Evolutionary conservation across 345 rosid species (phyloP).

Genomic region (Eucalyptus dawsonii): DNA sequence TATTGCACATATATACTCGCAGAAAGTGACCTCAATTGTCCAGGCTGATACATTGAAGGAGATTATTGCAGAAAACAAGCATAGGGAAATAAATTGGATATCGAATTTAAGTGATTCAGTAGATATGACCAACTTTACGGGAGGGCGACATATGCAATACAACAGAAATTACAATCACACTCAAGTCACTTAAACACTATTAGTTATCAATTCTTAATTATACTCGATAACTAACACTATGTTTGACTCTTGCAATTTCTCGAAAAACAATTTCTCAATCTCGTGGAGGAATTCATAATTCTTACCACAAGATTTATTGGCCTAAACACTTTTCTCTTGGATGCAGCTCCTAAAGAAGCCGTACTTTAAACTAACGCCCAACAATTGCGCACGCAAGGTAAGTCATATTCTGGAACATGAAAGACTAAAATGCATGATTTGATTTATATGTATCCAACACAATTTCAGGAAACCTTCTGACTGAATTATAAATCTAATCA

Average conservation of each 20-base stretch:
- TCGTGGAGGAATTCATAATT: not conserved
- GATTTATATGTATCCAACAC: not conserved
- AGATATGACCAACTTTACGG: too few relatives aligned
- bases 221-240: not conserved
- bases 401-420: not conserved
- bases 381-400: not conserved
- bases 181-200: not conserved
- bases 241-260: not conserved
- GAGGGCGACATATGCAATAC: not conserved
- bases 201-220: not conserved
- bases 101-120: fast-evolving
- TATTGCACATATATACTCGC: too few relatives aligned
- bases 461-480: not conserved
- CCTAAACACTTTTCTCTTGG: not conserved
- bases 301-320: not conserved
- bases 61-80: not conserved
- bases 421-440: not conserved
- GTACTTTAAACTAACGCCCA: not conserved
- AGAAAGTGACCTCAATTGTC: not conserved
- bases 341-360: not conserved
- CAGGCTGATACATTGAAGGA: not conserved
- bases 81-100: not conserved
- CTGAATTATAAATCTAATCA: not conserved
- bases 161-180: not conserved
- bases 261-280: not conserved